Conservation (phyloP, 306 rosid species). For the Cicer judaicum region DNA sequence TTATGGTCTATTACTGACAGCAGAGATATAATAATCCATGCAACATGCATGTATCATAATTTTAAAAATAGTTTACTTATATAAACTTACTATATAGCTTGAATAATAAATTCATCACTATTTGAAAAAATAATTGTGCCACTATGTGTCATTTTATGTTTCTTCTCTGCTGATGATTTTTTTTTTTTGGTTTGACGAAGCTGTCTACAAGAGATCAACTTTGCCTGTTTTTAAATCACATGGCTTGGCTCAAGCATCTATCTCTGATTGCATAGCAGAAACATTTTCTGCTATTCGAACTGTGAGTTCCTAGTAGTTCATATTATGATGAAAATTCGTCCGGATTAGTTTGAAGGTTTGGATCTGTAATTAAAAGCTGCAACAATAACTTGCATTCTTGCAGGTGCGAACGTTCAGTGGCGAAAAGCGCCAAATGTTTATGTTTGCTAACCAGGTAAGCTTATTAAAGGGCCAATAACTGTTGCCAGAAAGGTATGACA, state of each 20-base stretch:
- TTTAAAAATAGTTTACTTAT: conserved; percentile 31
- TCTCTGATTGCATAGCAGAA: conserved; percentile 89
- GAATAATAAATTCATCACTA: conserved; percentile 30
- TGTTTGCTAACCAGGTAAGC: conserved; percentile 78
- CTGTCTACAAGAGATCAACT: conserved; percentile 93
- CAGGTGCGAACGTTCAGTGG: conserved; percentile 97
- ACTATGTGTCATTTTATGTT: conserved; percentile 36
- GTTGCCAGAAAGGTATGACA: conserved; percentile 30
- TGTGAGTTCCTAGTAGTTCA: conserved; percentile 59
- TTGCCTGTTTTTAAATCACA: conserved; percentile 82
- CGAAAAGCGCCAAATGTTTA: conserved; percentile 89
- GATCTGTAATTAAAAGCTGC: conserved; percentile 40
- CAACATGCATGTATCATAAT: conserved; percentile 8
- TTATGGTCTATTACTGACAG: conserved; percentile 2
- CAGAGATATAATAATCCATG: conserved; percentile 9
- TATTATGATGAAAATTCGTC: conserved; percentile 6
- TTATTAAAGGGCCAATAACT: conserved; percentile 35
- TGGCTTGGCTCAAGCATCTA: conserved; percentile 88
- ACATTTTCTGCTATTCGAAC: conserved; percentile 97
- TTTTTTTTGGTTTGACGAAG: conserved; percentile 54
- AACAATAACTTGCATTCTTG: conserved; percentile 36
- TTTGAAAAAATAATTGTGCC: neutral
- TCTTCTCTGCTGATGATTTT: conserved; percentile 47
- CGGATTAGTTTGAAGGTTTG: conserved; percentile 25
- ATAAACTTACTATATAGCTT: conserved; percentile 24